These are phyloP conservation scores for Pyricularia pennisetigena DNA, from an alignment of 2,329 filamentous ascomycete species.

Conservation along the genomic window DNA sequence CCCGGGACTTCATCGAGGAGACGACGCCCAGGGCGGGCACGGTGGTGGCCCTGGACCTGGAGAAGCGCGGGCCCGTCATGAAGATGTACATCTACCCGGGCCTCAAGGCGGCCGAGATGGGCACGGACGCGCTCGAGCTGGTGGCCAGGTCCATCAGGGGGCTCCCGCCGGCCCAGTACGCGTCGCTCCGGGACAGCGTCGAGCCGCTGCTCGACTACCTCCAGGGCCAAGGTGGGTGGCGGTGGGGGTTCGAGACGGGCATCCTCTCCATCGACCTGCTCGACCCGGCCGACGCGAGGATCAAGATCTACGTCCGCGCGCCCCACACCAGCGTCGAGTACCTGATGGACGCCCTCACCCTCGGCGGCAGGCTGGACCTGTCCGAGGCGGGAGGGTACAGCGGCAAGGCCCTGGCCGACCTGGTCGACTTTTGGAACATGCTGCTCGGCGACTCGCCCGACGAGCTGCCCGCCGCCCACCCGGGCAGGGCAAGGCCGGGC, in stretches of 20 bases:
- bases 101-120: conserved; percentile 13
- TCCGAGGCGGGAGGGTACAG: conserved; percentile 6
- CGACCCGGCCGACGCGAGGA: conserved; percentile 11
- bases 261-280: conserved; percentile 15
- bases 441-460: conserved; percentile 13
- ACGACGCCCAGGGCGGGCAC: conserved; percentile 15
- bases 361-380: conserved; percentile 12
- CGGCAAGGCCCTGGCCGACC: conserved; percentile 10
- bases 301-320: conserved; percentile 15
- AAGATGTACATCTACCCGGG: conserved; percentile 16
- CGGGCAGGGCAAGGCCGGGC: conserved; percentile 13
- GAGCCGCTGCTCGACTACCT: conserved; percentile 15
- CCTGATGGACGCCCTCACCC: conserved; percentile 15
- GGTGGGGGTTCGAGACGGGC: conserved; percentile 14
- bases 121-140: conserved; percentile 13
- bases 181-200: conserved; percentile 9
- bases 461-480: conserved; percentile 10
- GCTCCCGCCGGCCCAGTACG: conserved; percentile 11
- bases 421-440: conserved; percentile 14
- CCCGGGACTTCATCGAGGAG: conserved; percentile 12
- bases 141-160: conserved; percentile 12
- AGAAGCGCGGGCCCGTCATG: conserved; percentile 13
- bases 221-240: conserved; percentile 9
- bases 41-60: conserved; percentile 14
- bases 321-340: conserved; percentile 13